phyloP scores from a whole-genome alignment of 2,329 filamentous ascomycete genomes.

The Myriosclerotinia duriaeana region DNA sequence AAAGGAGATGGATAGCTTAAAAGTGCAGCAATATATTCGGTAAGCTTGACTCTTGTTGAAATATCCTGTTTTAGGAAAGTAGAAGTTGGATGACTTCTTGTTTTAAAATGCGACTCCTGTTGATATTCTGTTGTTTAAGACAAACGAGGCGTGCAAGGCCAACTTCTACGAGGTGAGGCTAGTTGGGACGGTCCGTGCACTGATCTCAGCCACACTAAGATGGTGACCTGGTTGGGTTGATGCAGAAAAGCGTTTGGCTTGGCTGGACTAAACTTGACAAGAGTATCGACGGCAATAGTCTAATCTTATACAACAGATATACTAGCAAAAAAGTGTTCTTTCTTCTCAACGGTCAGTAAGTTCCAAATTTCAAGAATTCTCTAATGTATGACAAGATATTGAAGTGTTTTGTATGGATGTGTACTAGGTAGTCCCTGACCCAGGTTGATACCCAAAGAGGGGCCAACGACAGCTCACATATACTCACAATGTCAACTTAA shows the following conservation, averaged over 20 bases:
- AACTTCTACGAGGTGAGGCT: constrained; percentile 20
- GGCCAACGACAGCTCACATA: constrained; percentile 11
- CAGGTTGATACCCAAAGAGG: constrained; percentile 12
- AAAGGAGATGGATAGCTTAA: neutral
- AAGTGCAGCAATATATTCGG: neutral
- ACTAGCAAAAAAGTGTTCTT: neutral
- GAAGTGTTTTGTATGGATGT: neutral
- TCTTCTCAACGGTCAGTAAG: neutral
- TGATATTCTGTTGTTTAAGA: constrained; percentile 24
- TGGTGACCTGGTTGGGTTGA: neutral
- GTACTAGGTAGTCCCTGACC: neutral
- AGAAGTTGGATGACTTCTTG: neutral
- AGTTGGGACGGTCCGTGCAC: constrained; percentile 21
- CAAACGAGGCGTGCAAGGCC: constrained; percentile 22
- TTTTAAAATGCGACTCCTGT: constrained; percentile 14
- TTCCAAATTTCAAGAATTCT: neutral
- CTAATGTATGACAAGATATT: neutral
- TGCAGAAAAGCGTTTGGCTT: constrained; percentile 8
- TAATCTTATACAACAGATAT: neutral
- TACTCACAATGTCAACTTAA: constrained; percentile 7
- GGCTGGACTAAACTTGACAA: neutral
- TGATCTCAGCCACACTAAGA: constrained; percentile 6
- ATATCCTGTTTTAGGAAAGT: constrained; percentile 16
- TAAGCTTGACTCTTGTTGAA: neutral
- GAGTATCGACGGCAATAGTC: neutral